A percentile compares a stretch with the other conserved stretches of the same genome.
phyloP scores from a whole-genome alignment of 345 rosid species.

The Ricinus communis region DNA sequence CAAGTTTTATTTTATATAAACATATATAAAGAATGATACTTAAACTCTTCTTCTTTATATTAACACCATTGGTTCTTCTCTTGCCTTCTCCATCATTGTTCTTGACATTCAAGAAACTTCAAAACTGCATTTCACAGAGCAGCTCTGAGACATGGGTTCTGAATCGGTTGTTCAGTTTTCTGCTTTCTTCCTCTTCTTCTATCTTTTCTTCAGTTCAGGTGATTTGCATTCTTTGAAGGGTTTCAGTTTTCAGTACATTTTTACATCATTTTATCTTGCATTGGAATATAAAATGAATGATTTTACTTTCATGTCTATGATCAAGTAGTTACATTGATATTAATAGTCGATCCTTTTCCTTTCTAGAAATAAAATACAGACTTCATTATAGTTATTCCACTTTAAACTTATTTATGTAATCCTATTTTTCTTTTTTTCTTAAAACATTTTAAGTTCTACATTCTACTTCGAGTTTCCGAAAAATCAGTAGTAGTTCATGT shows the following conservation, averaged over 20 bases:
- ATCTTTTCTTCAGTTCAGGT: slow-evolving; percentile 69
- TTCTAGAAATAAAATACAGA: no score
- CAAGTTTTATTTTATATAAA: slow-evolving; percentile 41
- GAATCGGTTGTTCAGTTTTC: slow-evolving; percentile 37
- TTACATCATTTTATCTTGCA: not conserved
- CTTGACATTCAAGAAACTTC: slow-evolving; percentile 23
- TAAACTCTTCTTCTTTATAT: slow-evolving; percentile 58
- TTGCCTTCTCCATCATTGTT: slow-evolving; percentile 40
- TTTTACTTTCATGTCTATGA: not conserved
- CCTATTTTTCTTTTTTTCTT: no score
- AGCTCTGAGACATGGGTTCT: slow-evolving; percentile 46
- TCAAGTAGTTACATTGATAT: not conserved
- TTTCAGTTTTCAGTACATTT: slow-evolving; percentile 2
- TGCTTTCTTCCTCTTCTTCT: slow-evolving; percentile 46
- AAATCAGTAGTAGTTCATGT: no score
- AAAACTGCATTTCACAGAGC: slow-evolving; percentile 17
- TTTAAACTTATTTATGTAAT: no score
- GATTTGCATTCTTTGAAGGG: slow-evolving; percentile 21
- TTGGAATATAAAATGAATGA: not conserved
- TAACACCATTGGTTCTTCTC: slow-evolving; percentile 44
- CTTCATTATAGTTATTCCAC: no score
- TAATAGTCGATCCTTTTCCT: no score
- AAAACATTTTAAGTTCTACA: no score
- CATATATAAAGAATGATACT: slow-evolving; percentile 34
- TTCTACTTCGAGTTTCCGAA: no score